Base-by-base conservation (phyloP, 2,329 filamentous ascomycete genomes). In the Sporothrix phasma region DNA sequence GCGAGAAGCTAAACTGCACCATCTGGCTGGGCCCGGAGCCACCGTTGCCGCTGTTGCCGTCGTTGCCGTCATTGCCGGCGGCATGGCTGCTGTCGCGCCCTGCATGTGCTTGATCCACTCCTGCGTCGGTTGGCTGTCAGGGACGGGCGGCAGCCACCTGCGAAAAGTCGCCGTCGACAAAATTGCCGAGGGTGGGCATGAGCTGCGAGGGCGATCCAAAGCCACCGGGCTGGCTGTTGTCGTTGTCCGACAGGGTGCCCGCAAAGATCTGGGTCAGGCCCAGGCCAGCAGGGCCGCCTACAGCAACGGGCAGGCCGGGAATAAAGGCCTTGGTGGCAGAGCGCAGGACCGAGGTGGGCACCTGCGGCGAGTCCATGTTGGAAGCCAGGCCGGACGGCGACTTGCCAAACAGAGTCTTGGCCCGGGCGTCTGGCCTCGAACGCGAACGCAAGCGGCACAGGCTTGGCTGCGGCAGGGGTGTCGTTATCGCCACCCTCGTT, bases 251-350 rank as follows among this genome's bases (percentile, higher is more conserved):
- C 85, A 97, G 88, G 0, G 92, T 96, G 13, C 90, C 90, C 5
- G 89, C 89, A 72, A 96, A 97, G 67, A 94, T 93, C 70, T 96
- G 92, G 0, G 91, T 95, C 51, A 96, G 80, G 10, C 90, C 89
- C 47, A 96, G 76, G 2, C 85, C 85, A 41, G 84, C 85, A 24
- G 84, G 80, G 0, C 80, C 82, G 24, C 76, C 76, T 8, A 71
- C 70, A 6, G 80, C 74, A 3, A 87, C 79, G 2, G 86, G 83
- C 22, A 90, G 76, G 1, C 86, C 87, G 3, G 88, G 88, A 65
- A 90, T 88, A 69, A 88, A 88, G 0, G 78, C 82, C 74, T 88
- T 89, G 65, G 82, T 86, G 2, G 85, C 85, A 3, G 86, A 88
- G 46, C 86, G 83, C n/a, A 88, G 73, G 2, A 88, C 84, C 0